A percentile compares a stretch with the other conserved stretches of the same genome.
Evolutionary conservation across 164 flowering plant genomes (phyloP).

Genomic region (Vitis vinifera): ASM3070453v1 NC_081809.1:3891501-3892000

Average conservation of each 20-base stretch:
- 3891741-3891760: conserved; percentile 2
- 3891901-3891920: too few species aligned
- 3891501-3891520: conserved; percentile 58
- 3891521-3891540: not conserved
- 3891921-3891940: not conserved
- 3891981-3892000: conserved; percentile 94
- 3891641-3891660: not conserved
- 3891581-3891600: not conserved
- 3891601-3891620: not conserved
- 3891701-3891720: not conserved
- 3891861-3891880: not conserved
- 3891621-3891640: not conserved
- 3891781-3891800: conserved; percentile 90
- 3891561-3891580: not conserved
- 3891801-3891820: conserved; percentile 96
- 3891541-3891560: not conserved
- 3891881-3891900: not conserved
- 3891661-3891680: not conserved
- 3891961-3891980: conserved; percentile 76
- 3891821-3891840: conserved; percentile 91
- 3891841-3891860: conserved; percentile 23
- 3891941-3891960: conserved; percentile 42
- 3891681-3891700: not conserved
- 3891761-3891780: conserved; percentile 76
- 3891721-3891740: not conserved